Evolutionary conservation across 495 filamentous ascomycete genomes (phyloP).

Genomic region (Daldinia vernicosa): DNA sequence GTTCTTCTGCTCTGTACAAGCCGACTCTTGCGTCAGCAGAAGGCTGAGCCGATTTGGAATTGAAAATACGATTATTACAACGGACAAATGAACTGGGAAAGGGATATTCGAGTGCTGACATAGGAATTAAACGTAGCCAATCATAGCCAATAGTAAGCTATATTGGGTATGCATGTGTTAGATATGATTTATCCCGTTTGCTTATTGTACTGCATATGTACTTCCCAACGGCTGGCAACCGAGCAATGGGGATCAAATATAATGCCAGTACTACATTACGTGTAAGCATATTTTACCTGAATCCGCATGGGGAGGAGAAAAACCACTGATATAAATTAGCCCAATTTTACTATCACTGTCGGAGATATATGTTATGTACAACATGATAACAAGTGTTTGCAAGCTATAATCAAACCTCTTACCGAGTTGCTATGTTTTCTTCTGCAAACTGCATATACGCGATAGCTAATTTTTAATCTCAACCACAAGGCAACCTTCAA

Average conservation of each 20-base stretch:
- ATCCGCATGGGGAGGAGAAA: background rate
- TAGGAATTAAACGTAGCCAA: background rate
- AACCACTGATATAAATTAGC: constrained; percentile 1
- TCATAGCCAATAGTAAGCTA: constrained; percentile 27
- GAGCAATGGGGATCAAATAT: background rate
- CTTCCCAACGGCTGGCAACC: background rate
- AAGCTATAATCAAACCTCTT: background rate
- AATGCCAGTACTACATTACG: constrained; percentile 2
- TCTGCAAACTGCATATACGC: background rate
- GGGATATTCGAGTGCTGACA: constrained; percentile 8
- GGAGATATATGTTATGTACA: background rate
- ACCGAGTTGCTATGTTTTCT: background rate
- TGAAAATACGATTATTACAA: background rate
- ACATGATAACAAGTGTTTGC: background rate
- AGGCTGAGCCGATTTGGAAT: background rate
- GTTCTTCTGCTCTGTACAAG: background rate
- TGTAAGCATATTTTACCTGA: constrained; percentile 16
- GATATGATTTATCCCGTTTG: background rate
- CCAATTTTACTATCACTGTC: constrained; percentile 14
- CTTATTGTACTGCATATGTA: background rate
- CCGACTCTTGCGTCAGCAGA: background rate
- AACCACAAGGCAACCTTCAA: constrained; percentile 3
- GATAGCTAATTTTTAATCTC: background rate
- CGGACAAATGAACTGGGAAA: background rate
- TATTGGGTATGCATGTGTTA: constrained; percentile 13